Evolutionary conservation across 768 basidiomycete genomes (phyloP).

Genomic region (Coprinopsis cinerea): DNA sequence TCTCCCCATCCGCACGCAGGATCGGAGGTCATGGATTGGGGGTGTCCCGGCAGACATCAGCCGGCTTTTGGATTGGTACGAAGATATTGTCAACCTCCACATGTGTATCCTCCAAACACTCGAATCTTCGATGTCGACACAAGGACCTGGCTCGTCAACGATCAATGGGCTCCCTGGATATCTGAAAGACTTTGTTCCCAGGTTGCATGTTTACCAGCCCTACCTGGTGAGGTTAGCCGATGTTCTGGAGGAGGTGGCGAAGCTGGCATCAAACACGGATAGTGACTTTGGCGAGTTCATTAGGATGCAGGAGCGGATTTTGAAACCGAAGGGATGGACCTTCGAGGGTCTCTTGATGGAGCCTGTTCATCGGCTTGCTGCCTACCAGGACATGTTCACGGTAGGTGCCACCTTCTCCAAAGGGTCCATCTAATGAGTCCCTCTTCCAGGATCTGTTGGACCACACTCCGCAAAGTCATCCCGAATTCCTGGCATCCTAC

Average conservation of each 20-base stretch:
- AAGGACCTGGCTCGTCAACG: constrained; percentile 32
- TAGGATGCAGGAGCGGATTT: constrained; percentile 50
- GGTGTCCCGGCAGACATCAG: constrained; percentile 70
- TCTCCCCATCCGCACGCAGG: constrained; percentile 66
- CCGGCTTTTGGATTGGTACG: constrained; percentile 81
- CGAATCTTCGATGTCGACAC: constrained; percentile 25
- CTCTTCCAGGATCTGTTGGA: constrained; percentile 58
- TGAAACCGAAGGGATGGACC: constrained; percentile 55
- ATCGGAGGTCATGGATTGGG: constrained; percentile 69
- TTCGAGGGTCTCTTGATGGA: constrained; percentile 67
- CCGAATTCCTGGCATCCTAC: constrained; percentile 64
- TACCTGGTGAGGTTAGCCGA: constrained; percentile 72
- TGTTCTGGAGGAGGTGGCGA: constrained; percentile 47
- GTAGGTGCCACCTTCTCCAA: constrained; percentile 36
- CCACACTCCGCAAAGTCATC: constrained; percentile 62
- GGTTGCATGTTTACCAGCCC: constrained; percentile 80
- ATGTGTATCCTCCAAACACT: constrained; percentile 32
- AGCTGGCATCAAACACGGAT: constrained; percentile 39
- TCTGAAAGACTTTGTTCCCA: constrained; percentile 55
- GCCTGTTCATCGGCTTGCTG: constrained; percentile 66
- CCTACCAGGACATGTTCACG: constrained; percentile 68
- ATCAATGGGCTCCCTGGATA: constrained; percentile 52
- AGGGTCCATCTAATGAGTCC: constrained; percentile 5
- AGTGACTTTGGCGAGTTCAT: constrained; percentile 86
- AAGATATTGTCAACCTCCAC: constrained; percentile 81